Evolutionary conservation across 345 rosid genomes (phyloP).

Genomic region (Aegle marmelos): DNA sequence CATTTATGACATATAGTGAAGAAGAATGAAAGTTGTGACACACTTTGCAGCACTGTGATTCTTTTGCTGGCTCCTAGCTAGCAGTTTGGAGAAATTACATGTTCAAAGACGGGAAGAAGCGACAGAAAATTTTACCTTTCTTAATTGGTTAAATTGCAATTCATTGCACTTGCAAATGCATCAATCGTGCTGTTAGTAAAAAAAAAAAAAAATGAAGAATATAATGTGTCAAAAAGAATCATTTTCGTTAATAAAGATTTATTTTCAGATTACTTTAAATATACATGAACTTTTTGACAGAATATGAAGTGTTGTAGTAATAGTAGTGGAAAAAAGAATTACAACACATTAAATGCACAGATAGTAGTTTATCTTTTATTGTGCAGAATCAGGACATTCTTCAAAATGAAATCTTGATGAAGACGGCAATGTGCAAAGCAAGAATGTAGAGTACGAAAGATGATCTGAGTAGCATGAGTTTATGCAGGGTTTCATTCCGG

Average conservation of each 20-base stretch:
- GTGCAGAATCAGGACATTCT: conserved; percentile 21
- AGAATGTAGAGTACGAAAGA: conserved; percentile 85
- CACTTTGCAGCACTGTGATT: neutral
- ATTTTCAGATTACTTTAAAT: neutral
- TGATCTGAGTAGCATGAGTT: conserved; percentile 75
- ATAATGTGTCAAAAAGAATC: neutral
- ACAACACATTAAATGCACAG: neutral
- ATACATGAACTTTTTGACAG: neutral
- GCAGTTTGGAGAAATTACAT: neutral
- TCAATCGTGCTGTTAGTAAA: neutral
- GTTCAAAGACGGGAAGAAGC: neutral
- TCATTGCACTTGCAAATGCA: neutral
- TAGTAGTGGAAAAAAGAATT: neutral
- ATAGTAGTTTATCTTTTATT: neutral
- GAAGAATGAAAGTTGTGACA: neutral
- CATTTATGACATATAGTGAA: neutral
- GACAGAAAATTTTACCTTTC: neutral
- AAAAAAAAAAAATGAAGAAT: neutral
- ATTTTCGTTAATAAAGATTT: neutral
- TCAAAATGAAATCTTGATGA: conserved; percentile 89
- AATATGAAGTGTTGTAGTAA: neutral
- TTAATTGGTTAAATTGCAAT: neutral
- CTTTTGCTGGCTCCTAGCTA: neutral
- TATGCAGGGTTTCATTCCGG: conserved; percentile 57
- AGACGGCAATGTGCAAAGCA: conserved; percentile 69